phyloP scores from a whole-genome alignment of 106 monocot species.

The Dioscorea dumetorum region DNA sequence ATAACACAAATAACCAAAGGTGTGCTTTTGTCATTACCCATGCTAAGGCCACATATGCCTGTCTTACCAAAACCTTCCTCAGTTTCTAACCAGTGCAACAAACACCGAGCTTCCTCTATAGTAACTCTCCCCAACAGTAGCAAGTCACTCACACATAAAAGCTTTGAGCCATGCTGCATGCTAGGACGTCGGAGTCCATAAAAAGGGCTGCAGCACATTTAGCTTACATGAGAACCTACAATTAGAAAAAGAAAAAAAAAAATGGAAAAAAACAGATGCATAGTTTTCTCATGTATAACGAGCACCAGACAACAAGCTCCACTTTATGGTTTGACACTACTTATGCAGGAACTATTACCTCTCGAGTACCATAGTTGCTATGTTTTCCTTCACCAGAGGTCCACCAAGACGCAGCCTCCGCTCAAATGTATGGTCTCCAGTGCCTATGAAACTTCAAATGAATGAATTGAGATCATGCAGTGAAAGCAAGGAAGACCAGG shows the following conservation, averaged over 20 bases:
- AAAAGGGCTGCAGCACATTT: slow-evolving; percentile 82
- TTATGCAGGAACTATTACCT: slow-evolving; percentile 35
- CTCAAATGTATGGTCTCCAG: slow-evolving; percentile 95
- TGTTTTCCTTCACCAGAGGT: slow-evolving; percentile 88
- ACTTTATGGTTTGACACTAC: background rate
- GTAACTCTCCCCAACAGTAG: slow-evolving; percentile 87
- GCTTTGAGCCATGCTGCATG: slow-evolving; percentile 84
- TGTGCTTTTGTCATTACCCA: slow-evolving; percentile 54
- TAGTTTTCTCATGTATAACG: too few relatives aligned
- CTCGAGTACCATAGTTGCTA: slow-evolving; percentile 99
- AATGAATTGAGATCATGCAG: background rate
- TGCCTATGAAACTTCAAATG: slow-evolving; percentile 41
- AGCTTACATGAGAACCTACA: slow-evolving; percentile 25
- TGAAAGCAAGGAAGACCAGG: too few relatives aligned
- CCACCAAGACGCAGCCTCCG: slow-evolving; percentile 88
- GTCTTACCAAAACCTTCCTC: slow-evolving; percentile 96
- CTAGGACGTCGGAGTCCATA: slow-evolving; percentile 88
- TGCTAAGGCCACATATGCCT: slow-evolving; percentile 96
- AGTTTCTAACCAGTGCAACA: slow-evolving; percentile 87
- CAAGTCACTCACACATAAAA: slow-evolving; percentile 95
- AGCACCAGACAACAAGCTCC: background rate
- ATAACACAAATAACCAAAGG: too few relatives aligned
- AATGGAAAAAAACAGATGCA: too few relatives aligned
- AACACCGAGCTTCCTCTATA: slow-evolving; percentile 85
- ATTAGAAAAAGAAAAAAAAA: slow-evolving; percentile 1